Base-by-base conservation (phyloP, 768 basidiomycete genomes). In the Collybia mongolica region DNA sequence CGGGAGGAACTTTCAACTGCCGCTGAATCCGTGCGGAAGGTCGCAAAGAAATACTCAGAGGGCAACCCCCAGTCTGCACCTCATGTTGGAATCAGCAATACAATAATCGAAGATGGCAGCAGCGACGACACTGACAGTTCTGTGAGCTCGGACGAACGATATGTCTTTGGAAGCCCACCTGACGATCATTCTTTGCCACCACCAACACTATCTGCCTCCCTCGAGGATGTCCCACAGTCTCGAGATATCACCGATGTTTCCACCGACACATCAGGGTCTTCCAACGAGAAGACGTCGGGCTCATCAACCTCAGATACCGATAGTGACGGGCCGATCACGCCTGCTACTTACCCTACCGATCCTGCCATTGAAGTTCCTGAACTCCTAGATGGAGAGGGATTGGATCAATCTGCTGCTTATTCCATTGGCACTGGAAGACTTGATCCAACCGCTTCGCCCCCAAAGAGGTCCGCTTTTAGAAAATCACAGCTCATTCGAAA, bases 291-390 rank as follows among this genome's bases (percentile, higher is more conserved):
- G 15, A 53, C 58, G 29, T 62, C 59, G 38, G 60, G 44, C 23
- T 65, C 64, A n/a, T 64, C 60, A 19, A 54, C 54, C 39, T 68
- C 71, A 8, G 64, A 58, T 15, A 60, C 65, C 24, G 70, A 70
- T n/a, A 77, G 73, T 49, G 68, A 67, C 47, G 76, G 76, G 24
- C 79, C 77, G 20, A 70, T 75, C 51, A 82, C 80, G 9, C 80
- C 80, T 39, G 71, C 69, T 36, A 72, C 73, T 12, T 60, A 65
- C 44, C 59, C 79, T 15, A 56, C 66, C 8, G 73, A 76, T 42
- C 73, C 73, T 32, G 63, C 65, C 29, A 61, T 73, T 39, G 73
- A 72, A 28, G 68, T 77, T 47, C 72, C 73, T 35, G 77, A 76
- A 41, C 64, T 77, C 8, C 56, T 67, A 12, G 71, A 70, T 39